A percentile compares a stretch with the other conserved stretches of the same genome.
phyloP scores from a whole-genome alignment of 2,329 filamentous ascomycete genomes.

The Cladosporium halotolerans region DNA sequence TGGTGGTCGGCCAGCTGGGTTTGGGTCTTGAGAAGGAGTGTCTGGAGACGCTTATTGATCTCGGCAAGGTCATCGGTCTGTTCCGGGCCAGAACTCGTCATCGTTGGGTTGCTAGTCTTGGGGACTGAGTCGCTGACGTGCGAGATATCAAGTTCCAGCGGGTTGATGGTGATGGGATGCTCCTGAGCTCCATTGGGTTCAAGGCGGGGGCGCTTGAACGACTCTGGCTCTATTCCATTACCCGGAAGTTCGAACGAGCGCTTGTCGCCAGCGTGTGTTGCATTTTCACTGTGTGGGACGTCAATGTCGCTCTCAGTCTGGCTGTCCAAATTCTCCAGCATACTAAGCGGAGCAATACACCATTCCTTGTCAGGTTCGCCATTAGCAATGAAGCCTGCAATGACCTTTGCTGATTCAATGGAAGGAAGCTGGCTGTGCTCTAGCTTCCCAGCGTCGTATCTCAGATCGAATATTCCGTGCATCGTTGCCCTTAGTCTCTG shows the following conservation, averaged over 20 bases:
- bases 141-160: constrained; percentile 32
- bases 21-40: constrained; percentile 20
- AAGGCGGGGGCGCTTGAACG: constrained; percentile 23
- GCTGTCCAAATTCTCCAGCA: constrained; percentile 27
- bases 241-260: constrained; percentile 9
- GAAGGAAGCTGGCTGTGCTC: constrained; percentile 20
- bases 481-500: constrained; percentile 33
- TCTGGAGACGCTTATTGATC: constrained; percentile 19
- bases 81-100: neutral
- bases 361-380: constrained; percentile 17
- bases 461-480: constrained; percentile 31
- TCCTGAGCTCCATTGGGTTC: constrained; percentile 10
- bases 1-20: constrained; percentile 23
- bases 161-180: constrained; percentile 26
- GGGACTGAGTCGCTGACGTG: constrained; percentile 39
- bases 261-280: constrained; percentile 15
- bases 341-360: constrained; percentile 21
- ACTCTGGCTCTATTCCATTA: neutral
- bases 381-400: constrained; percentile 19
- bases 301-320: constrained; percentile 28
- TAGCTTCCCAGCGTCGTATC: constrained; percentile 30
- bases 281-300: neutral
- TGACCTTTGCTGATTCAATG: constrained; percentile 18
- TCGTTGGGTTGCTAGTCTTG: constrained; percentile 17
- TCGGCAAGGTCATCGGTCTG: neutral